A percentile compares a stretch with the other conserved stretches of the same genome.
Evolutionary conservation across 1,139 yeast genomes (phyloP).

Genomic region (Saccharomyces hybrid): DNA sequence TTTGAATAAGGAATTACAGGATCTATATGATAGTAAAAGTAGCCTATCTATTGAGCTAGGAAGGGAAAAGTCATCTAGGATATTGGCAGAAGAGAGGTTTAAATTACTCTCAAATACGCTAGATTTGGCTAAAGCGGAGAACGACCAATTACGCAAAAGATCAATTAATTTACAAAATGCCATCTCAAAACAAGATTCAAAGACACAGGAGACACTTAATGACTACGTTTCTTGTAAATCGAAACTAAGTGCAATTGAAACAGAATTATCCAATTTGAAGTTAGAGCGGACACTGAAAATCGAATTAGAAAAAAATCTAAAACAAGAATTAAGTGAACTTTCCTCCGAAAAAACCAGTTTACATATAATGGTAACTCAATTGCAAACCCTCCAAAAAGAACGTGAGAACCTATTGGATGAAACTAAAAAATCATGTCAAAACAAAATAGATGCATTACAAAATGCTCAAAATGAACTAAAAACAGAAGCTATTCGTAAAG

Average conservation of each 20-base stretch:
- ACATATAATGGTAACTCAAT: slow-evolving; percentile 50
- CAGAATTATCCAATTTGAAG: slow-evolving; percentile 43
- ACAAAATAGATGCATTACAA: slow-evolving; percentile 32
- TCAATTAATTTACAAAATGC: slow-evolving; percentile 48
- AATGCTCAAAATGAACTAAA: slow-evolving; percentile 43
- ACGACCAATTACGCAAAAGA: slow-evolving; percentile 38
- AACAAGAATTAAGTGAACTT: slow-evolving; percentile 47
- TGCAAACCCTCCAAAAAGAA: slow-evolving; percentile 58
- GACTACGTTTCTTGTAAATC: slow-evolving; percentile 43
- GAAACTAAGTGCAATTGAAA: slow-evolving; percentile 34
- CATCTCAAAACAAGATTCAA: slow-evolving; percentile 46
- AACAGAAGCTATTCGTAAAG: slow-evolving; percentile 42
- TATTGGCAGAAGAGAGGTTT: slow-evolving; percentile 42
- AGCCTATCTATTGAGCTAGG: slow-evolving; percentile 42
- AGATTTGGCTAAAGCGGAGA: slow-evolving; percentile 39
- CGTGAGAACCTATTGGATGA: slow-evolving; percentile 50
- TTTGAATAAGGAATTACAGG: slow-evolving; percentile 36
- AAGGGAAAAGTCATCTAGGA: slow-evolving; percentile 40
- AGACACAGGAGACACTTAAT: slow-evolving; percentile 51
- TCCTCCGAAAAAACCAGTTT: slow-evolving; percentile 54
- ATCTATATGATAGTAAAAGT: slow-evolving; percentile 43
- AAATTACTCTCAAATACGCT: slow-evolving; percentile 34
- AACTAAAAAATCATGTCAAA: slow-evolving; percentile 37
- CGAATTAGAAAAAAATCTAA: slow-evolving; percentile 45
- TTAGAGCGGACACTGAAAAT: slow-evolving; percentile 51